A percentile compares a stretch with the other conserved stretches of the same genome.
These are phyloP conservation scores for Diaporthe longicolla DNA, from an alignment of 2,329 filamentous ascomycete genomes.

Conservation along the genomic window DNA sequence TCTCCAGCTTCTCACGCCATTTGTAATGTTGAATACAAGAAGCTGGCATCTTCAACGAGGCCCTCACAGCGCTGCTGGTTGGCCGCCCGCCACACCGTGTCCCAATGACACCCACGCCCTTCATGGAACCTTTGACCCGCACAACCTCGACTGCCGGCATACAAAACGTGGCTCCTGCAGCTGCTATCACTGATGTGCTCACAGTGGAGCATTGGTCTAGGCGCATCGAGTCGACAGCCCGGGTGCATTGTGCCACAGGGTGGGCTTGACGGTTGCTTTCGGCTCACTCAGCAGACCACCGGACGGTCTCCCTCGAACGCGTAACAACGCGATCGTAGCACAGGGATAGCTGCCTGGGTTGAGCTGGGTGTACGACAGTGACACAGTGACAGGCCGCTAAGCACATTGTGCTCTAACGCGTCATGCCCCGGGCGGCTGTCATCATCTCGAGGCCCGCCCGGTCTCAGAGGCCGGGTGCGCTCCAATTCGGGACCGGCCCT, in stretches of 20 bases:
- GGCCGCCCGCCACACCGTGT: neutral
- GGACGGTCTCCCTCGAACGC: neutral
- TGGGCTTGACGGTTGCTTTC: conserved; percentile 3
- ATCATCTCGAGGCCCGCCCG: conserved; percentile 4
- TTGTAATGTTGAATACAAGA: neutral
- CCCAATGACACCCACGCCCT: neutral
- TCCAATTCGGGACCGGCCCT: neutral
- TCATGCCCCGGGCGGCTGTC: neutral
- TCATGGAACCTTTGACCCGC: neutral
- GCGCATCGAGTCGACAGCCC: neutral
- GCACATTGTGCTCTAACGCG: neutral
- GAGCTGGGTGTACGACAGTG: neutral
- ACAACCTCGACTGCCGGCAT: neutral
- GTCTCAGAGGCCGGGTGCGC: neutral
- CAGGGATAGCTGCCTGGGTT: neutral
- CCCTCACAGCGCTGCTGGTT: neutral
- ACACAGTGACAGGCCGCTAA: neutral
- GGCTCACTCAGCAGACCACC: neutral
- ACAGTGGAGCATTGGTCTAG: neutral
- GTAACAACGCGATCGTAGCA: neutral
- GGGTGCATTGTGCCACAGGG: neutral
- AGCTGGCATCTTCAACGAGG: neutral
- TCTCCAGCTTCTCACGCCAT: neutral
- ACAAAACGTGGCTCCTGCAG: neutral
- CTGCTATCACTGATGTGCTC: neutral